Base-by-base conservation (phyloP, 176 grass and related monocot species). In the Secale cereale region DNA sequence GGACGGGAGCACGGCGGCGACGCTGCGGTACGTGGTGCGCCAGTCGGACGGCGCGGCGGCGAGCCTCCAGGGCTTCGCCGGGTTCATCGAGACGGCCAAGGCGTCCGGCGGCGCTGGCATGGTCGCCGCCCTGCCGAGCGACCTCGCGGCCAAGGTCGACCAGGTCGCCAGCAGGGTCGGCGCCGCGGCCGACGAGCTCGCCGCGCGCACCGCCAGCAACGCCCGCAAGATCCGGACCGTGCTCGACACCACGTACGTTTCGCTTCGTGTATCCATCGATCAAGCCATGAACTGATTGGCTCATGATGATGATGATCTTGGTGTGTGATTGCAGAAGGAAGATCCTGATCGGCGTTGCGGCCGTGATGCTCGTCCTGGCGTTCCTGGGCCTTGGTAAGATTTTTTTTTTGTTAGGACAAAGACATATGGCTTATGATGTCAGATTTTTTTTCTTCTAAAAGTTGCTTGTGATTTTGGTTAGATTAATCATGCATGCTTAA, bases 381-480 rank as follows among this genome's bases (percentile, higher is more conserved):
- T 46, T 90, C 72, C 33, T 98, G 66, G 96, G 93, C 54, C 78
- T 94, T 13, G 88, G 96, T 98, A 83, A 95, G 73, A 59, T 70
- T 78, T 45, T 3, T 68, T 26, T 45, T 12, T 35, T 17, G 16
- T 23, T 8, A 73, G 1, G 23, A 45, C 15, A 22, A 57, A 22
- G 54, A 57, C 54, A 57, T 22, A 22, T 57, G 54, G 52, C 3
- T 22, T 22, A 22, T 56, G 52, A 22, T 50, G 46, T 70, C 5
- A n/a, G 8, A n/a, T 23, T 5, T 52, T 7, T 52, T 7, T 19
- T 52, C 19, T 52, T 52, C 6, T 52, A 57, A 57, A 20, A 57
- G 19, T 57, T 57, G 54, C 19, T 57, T 22, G 2, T 22, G 0
- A 9, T 57, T 57, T 57, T 57, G 7, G 1, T 56, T 22, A 6